Evolutionary conservation across 805 yeast species (phyloP), one percentile per base, ranked within the genome.

Genomic region (Vanderwaltozyma tropicalis): DNA sequence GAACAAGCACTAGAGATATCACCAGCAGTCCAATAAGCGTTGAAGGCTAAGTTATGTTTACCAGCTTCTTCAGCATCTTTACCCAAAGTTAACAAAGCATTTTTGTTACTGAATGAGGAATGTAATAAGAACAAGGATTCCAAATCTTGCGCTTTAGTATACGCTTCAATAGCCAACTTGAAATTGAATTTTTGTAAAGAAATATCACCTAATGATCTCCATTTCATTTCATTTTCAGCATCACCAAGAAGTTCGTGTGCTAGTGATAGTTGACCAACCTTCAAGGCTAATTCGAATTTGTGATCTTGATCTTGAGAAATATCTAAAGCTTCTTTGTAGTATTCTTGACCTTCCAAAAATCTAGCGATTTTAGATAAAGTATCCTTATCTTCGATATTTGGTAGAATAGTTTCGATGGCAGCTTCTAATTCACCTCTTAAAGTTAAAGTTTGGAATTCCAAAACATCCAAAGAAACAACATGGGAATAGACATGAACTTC

Each of bases 391-490:
- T 78, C 80, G 45, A 78, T 72, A 36, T 69, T 74, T 17, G 82
- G 74, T 42, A 80, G 61, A 35, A 68, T 66, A 22, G 69, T 59
- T 46, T 72, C 73, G 41, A 75, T 78, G 7, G 94, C 86, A 47
- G 77, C 81, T 46, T 87, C 95, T 49, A 88, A 64, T 56, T 94
- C 97, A 35, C 96, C 96, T 58, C 98, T 80, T 62, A 89, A 71
- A 3, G 89, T 95, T 40, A 88, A 76, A 1, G 99, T 92, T 68
- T 92, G 97, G 66, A 87, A 88, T 66, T 89, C 97, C 47, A 92
- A 71, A 4, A 92, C 95, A 9, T 87, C 75, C 26, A 89, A 64
- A 26, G 95, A 84, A 36, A 92, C 71, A 53, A 71, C 77, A 68
- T 88, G 87, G 17, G 94, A 76, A 30, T 80, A 67, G 34, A 92